Conservation (phyloP, 768 basidiomycete genomes). For the Cyclocybe aegerita region DNA sequence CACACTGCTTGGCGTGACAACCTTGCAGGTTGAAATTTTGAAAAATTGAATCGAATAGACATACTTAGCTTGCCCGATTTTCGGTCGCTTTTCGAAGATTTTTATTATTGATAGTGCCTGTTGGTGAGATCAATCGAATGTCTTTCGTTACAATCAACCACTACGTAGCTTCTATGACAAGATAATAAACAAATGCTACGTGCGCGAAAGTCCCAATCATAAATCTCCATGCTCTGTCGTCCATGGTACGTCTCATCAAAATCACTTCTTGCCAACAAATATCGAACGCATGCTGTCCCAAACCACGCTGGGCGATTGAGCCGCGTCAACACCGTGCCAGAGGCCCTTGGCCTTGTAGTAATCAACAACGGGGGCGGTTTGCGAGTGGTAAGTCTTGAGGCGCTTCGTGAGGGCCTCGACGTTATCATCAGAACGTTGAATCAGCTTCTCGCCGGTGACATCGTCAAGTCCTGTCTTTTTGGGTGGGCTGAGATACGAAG, state of each 20-base stretch:
- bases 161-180: no score
- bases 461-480: slow-evolving; percentile 96
- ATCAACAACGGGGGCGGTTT: slow-evolving; percentile 94
- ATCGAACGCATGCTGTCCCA: slow-evolving; percentile 80
- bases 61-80: no score
- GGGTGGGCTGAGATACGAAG: slow-evolving; percentile 68
- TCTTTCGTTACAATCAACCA: no score
- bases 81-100: no score
- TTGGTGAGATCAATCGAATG: no score
- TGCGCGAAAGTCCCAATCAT: no score
- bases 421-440: slow-evolving; percentile 98
- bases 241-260: slow-evolving; percentile 14
- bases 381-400: slow-evolving; percentile 82
- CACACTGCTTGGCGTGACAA: no score
- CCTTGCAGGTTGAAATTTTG: no score
- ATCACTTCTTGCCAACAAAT: slow-evolving; percentile 54
- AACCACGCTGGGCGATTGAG: slow-evolving; percentile 88
- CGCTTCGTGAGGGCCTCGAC: slow-evolving; percentile 93
- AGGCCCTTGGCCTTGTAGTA: slow-evolving; percentile 93
- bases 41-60: no score
- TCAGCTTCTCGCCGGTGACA: slow-evolving; percentile 90
- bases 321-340: slow-evolving; percentile 90
- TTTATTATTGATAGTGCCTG: no score
- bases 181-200: no score
- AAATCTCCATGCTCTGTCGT: neutral